phyloP scores from a whole-genome alignment of 2,329 filamentous ascomycete species.

The Aspergillus sp. region DNA sequence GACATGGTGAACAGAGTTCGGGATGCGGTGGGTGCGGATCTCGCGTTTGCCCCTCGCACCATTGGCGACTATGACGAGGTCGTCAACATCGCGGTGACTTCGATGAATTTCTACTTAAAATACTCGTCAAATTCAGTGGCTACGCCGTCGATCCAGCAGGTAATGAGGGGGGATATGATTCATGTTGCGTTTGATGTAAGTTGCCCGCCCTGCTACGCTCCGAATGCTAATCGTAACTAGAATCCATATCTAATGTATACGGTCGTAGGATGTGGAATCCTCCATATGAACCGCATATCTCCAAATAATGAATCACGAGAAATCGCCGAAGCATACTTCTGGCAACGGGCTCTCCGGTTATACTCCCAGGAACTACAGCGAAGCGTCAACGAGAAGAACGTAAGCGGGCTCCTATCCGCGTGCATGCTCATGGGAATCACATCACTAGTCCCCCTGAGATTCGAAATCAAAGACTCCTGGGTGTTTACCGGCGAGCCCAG shows the following conservation, averaged over 20 bases:
- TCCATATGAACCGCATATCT: constrained; percentile 27
- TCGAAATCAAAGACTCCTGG: constrained; percentile 29
- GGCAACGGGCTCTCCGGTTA: constrained; percentile 27
- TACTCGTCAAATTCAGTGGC: constrained; percentile 15
- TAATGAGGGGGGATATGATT: constrained; percentile 28
- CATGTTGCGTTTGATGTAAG: constrained; percentile 25
- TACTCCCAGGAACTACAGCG: constrained; percentile 27
- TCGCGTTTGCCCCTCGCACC: constrained; percentile 2
- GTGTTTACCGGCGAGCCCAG: constrained; percentile 24
- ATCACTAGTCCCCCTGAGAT: constrained; percentile 25
- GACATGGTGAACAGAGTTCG: constrained; percentile 17
- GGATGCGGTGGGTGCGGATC: constrained; percentile 4
- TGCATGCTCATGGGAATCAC: constrained; percentile 33
- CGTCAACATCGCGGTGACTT: constrained; percentile 10
- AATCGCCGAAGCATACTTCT: constrained; percentile 29
- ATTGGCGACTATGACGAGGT: not conserved
- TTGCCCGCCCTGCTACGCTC: not conserved
- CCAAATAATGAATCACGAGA: constrained; percentile 18
- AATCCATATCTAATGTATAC: constrained; percentile 32
- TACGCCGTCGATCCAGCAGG: constrained; percentile 14
- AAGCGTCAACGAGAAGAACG: constrained; percentile 19
- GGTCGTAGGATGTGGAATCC: constrained; percentile 27
- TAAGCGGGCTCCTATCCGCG: constrained; percentile 29
- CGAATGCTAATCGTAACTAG: constrained; percentile 11
- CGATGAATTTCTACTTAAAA: constrained; percentile 25